Conservation (phyloP, 768 basidiomycete genomes). For the Psilocybe sp. region DNA sequence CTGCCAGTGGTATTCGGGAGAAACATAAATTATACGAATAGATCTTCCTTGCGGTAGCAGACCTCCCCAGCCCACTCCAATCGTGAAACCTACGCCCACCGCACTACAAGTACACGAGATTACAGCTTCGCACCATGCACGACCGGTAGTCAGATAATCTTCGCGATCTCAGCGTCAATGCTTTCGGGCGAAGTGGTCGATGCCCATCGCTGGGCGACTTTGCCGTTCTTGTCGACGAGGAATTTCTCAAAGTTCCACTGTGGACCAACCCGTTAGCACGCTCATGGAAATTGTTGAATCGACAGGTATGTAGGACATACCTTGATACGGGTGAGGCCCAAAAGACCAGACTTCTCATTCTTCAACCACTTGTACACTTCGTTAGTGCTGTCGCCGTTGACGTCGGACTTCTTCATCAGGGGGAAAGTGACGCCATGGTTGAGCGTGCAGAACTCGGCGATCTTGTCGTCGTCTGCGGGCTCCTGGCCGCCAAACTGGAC, state of each 20-base stretch:
- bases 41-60: not conserved
- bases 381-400: conserved; percentile 85
- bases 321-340: conserved; percentile 76
- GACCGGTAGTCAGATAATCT: conserved; percentile 41
- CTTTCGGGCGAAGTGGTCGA: conserved; percentile 71
- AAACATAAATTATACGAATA: not conserved
- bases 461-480: conserved; percentile 72
- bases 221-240: conserved; percentile 74
- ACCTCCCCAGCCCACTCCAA: no score
- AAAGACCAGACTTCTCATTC: conserved; percentile 66
- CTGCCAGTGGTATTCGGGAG: no score
- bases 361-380: conserved; percentile 87
- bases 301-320: conserved; percentile 29
- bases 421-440: conserved; percentile 95
- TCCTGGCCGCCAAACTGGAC: conserved; percentile 84
- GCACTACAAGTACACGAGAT: not conserved
- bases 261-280: conserved; percentile 1
- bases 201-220: conserved; percentile 73
- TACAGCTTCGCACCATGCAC: not conserved
- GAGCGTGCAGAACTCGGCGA: conserved; percentile 68
- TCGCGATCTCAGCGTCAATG: conserved; percentile 63
- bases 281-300: no score
- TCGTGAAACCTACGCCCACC: not conserved
- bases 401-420: conserved; percentile 91
- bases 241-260: conserved; percentile 95